These are phyloP conservation scores for Suillus bovinus DNA, from an alignment of 768 basidiomycete genomes.

Conservation along the genomic window DNA sequence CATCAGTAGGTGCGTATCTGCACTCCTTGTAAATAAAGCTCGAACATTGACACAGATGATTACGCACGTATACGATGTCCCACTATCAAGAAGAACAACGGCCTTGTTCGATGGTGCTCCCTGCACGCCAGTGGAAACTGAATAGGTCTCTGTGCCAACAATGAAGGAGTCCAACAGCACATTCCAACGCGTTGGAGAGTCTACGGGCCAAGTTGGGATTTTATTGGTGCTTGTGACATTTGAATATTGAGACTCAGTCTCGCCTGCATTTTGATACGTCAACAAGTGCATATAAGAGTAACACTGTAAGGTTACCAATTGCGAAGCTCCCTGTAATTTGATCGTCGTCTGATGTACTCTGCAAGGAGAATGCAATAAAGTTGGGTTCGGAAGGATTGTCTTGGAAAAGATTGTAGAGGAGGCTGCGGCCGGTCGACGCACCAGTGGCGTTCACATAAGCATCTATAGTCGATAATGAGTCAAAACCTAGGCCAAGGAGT, in stretches of 20 bases:
- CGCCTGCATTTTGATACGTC: constrained; percentile 43
- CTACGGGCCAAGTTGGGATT: constrained; percentile 75
- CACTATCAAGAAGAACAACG: constrained; percentile 77
- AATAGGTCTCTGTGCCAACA: constrained; percentile 50
- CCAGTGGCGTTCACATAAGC: constrained; percentile 55
- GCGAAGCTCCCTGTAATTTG: constrained; percentile 69
- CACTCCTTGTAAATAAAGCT: constrained; percentile 10
- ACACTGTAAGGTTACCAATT: constrained; percentile 49
- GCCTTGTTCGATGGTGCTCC: constrained; percentile 69
- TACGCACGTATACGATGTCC: constrained; percentile 76
- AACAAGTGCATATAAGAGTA: neutral
- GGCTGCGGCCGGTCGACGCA: constrained; percentile 59
- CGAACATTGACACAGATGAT: constrained; percentile 5
- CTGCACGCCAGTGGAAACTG: constrained; percentile 54
- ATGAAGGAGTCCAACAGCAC: constrained; percentile 74
- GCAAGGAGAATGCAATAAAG: constrained; percentile 76
- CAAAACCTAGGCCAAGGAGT: constrained; percentile 78
- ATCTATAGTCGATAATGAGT: constrained; percentile 74
- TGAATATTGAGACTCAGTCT: constrained; percentile 63
- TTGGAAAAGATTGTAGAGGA: constrained; percentile 76
- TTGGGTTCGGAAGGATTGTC: constrained; percentile 72
- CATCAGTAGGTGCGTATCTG: constrained; percentile 69
- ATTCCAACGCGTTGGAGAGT: constrained; percentile 69
- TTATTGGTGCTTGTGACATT: constrained; percentile 54
- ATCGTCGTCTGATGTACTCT: constrained; percentile 54